Percentiles rank a stretch among this genome's conserved stretches.
Conservation (phyloP, 139 green algal species). For the Diplosphaera chodatii region DNA sequence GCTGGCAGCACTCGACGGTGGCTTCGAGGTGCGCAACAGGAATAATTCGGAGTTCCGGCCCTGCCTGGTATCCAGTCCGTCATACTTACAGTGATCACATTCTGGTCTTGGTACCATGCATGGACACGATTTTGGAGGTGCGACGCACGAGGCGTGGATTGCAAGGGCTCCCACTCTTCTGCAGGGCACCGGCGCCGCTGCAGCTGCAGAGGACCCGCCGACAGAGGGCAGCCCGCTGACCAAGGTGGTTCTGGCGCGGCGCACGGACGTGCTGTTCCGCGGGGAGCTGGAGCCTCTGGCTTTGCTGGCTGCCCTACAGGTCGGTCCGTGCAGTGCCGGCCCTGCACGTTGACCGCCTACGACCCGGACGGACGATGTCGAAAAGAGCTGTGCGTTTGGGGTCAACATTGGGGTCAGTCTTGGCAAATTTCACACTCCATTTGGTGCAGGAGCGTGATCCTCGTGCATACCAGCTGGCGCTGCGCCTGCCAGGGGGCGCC, state of each 20-base stretch:
- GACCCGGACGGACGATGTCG: no score
- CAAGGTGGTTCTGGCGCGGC: slow-evolving; percentile 79
- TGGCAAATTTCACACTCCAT: slow-evolving; percentile 1
- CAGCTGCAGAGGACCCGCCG: neutral
- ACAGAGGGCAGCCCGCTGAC: slow-evolving; percentile 38
- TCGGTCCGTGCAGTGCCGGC: no score
- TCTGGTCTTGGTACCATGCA: no score
- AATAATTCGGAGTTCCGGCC: no score
- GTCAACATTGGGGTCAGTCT: no score
- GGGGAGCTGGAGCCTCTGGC: slow-evolving; percentile 50
- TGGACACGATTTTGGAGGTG: no score
- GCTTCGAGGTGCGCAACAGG: slow-evolving; percentile 10
- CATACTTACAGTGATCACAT: no score
- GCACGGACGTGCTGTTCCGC: slow-evolving; percentile 39
- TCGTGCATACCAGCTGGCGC: slow-evolving; percentile 78
- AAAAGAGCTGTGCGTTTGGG: no score
- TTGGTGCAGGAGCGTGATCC: slow-evolving; percentile 67
- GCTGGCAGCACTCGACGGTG: slow-evolving; percentile 35
- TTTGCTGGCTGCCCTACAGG: slow-evolving; percentile 68
- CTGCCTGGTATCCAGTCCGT: no score
- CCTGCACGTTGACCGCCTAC: no score
- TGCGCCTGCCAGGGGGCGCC: slow-evolving; percentile 50
- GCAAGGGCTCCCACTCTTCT: neutral
- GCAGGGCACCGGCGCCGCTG: neutral
- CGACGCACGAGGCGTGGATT: no score